Evolutionary conservation across 2,329 filamentous ascomycete species (phyloP), one percentile per base, ranked within the genome.

Genomic region (Curvularia eragrostidis): DNA sequence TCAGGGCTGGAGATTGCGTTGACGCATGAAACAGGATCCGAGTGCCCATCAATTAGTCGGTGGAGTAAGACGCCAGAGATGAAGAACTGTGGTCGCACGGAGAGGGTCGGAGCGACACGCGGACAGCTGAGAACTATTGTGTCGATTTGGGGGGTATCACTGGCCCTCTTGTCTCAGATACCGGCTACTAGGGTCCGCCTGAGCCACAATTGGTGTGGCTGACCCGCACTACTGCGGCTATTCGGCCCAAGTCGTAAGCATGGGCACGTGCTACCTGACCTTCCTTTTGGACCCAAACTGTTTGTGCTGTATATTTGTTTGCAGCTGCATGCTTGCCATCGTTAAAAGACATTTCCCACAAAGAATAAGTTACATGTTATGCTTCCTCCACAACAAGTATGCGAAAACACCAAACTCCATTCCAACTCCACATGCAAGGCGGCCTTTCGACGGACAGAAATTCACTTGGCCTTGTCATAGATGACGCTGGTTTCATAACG

Each of bases 361-460:
- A 53, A 48, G 26, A 56, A 47, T 52, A 62, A 30, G 54, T 61
- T 62, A 54, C 65, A 67, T 53, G 59, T 56, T 60, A 48, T 47
- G 48, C 52, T 52, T 49, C 50, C 61, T 48, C 52, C 57, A 42
- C 59, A 56, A 44, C 18, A 58, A 58, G 63, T 62, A 71, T 64
- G 64, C 61, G 47, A 41, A 39, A 58, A 63, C 66, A 62, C 69
- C 68, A 65, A 62, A 75, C 71, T 64, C 72, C 71, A 50, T 56
- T 53, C 54, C 57, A 66, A 72, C 65, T 63, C 66, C 69, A 54
- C 39, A 52, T 52, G 52, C 43, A 53, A 52, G n/a, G 54, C 34
- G 55, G 42, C 51, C 50, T 55, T 51, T 48, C 52, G 52, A 52
- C 34, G 55, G 41, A 49, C 42, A 26, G 15, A 28, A 26, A 38